Evolutionary conservation across 805 yeast species (phyloP), one percentile per base, ranked within the genome.

Genomic region (Ogataea methylovora): DNA sequence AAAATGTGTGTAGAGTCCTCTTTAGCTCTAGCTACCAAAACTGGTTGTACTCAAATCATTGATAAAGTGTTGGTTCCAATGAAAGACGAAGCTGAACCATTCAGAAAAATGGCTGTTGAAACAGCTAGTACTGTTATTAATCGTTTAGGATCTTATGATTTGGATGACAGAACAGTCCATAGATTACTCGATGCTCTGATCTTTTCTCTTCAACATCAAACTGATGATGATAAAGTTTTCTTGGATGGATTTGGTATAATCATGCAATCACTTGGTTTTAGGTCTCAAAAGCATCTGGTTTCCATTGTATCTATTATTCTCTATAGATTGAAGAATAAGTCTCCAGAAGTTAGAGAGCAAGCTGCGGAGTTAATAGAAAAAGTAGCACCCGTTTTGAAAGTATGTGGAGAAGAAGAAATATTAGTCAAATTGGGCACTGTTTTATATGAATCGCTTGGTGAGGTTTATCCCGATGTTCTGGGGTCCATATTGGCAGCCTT

Each of bases 401-500:
- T 62, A 10, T 83, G 95, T 52, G 72, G 68, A 8, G 82, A 84
- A 48, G 71, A 69, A 24, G 77, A 69, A 10, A 58, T 84, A 34
- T 51, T 90, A 41, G 68, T 69, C 36, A 82, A 82, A 46, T 61
- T 90, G 35, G 78, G 87, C 5, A 70, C 83, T 16, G 79, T 88
- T 12, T 61, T 92, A 23, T 86, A 82, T 54, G 99, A 92, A 54
- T 82, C 92, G 11, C 65, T 92, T 8, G 98, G 98, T 14, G 99
- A 92, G 52, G 90, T 82, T 5, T 86, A 78, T 44, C 98, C 98
- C 0, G 95, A 87, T 34, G 97, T 87, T 2, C 63, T 92, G 30
- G 97, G 95, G 0, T 83, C 96, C 0, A 71, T 90, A 2, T 60
- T 92, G 12, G 71, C 72, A 13, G 95, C 95, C 0, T 57, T 90